These are phyloP conservation scores for Quercus agrifolia DNA, from an alignment of 306 rosid genomes.

Conservation along the genomic window DNA sequence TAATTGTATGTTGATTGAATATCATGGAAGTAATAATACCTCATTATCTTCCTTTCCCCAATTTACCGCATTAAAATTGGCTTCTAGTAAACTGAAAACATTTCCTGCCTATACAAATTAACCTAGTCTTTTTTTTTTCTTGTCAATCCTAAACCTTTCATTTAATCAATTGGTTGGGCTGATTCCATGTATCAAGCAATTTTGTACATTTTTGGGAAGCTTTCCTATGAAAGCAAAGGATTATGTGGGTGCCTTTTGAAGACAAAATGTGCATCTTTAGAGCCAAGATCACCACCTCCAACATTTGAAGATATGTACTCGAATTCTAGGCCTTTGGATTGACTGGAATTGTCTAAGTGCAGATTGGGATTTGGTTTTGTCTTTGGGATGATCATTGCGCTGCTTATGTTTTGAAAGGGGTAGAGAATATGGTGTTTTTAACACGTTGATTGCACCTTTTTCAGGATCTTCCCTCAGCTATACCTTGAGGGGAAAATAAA, in stretches of 20 bases:
- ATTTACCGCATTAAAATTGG: background rate
- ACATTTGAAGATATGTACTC: background rate
- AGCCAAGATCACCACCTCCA: background rate
- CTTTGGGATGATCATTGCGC: background rate
- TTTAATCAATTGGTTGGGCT: constrained; percentile 6
- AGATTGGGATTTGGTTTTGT: background rate
- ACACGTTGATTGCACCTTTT: background rate
- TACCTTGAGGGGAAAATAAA: background rate
- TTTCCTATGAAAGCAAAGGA: background rate
- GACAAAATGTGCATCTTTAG: background rate
- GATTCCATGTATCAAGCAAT: constrained; percentile 3
- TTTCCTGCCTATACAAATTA: background rate
- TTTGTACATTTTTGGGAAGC: constrained; percentile 3
- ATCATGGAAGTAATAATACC: background rate
- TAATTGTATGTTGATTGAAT: background rate
- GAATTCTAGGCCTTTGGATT: background rate
- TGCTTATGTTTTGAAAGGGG: background rate
- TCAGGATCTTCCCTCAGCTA: background rate
- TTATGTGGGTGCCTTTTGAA: constrained; percentile 10
- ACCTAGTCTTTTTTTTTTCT: constrained; percentile 21
- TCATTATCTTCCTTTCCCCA: background rate
- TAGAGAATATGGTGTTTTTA: background rate
- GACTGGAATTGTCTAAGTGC: constrained; percentile 2
- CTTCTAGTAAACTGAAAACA: background rate
- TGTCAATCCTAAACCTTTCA: constrained; percentile 26